phyloP scores from a whole-genome alignment of 139 green algal species.

The Coccomyxa sp. region DNA sequence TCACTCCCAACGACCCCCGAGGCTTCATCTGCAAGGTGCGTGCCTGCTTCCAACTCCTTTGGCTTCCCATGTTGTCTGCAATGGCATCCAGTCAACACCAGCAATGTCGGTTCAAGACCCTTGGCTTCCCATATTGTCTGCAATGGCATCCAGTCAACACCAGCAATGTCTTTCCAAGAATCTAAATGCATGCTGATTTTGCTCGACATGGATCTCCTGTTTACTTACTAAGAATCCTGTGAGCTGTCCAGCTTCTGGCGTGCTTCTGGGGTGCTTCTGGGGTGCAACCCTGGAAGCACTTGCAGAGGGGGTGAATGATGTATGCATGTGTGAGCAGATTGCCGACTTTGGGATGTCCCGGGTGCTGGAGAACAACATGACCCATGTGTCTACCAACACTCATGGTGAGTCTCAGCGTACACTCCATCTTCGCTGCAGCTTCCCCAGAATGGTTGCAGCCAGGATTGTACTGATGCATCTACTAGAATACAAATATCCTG shows the following conservation, averaged over 20 bases:
- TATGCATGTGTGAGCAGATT: slow-evolving; percentile 11
- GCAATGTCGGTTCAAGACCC: no score
- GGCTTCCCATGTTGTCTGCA: background rate
- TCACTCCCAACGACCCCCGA: slow-evolving; percentile 30
- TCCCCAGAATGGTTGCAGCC: background rate
- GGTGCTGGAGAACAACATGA: slow-evolving; percentile 26
- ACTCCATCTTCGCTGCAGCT: background rate
- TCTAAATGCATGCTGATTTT: no score
- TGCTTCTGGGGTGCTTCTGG: no score
- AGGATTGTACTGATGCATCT: background rate
- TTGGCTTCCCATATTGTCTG: background rate
- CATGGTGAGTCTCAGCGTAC: background rate
- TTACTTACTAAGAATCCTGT: no score
- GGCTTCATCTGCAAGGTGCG: slow-evolving; percentile 40
- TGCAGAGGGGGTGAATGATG: no score
- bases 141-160: no score
- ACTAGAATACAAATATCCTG: background rate
- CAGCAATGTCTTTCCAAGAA: no score
- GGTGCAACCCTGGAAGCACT: no score
- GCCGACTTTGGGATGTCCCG: slow-evolving; percentile 33
- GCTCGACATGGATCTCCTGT: no score
- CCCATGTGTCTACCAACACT: slow-evolving; percentile 34
- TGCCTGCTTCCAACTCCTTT: background rate
- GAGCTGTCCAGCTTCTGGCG: no score
- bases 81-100: no score